Evolutionary conservation across 2,329 filamentous ascomycete species (phyloP).

Genomic region (Fusarium algeriense): DNA sequence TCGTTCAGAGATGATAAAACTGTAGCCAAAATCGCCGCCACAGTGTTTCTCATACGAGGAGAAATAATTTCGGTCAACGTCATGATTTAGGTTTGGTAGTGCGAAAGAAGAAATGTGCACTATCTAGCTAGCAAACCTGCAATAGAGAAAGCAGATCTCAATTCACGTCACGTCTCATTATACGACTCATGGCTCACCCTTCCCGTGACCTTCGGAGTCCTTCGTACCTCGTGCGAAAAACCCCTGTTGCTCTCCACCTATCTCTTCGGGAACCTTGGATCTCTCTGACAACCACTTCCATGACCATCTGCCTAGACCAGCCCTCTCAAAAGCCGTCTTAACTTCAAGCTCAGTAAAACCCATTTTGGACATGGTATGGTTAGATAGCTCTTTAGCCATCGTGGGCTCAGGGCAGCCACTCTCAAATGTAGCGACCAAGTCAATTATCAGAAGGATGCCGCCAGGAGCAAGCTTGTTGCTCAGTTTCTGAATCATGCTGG

Average conservation of each 20-base stretch:
- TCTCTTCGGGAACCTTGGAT: not conserved
- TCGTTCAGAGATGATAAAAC: not conserved
- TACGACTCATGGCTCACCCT: too few relatives aligned
- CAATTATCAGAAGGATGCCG: not conserved
- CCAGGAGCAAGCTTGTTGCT: not conserved
- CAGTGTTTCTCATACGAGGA: not conserved
- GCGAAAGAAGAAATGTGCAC: too few relatives aligned
- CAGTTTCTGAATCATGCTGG: not conserved
- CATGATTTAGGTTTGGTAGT: not conserved
- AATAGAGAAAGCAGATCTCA: too few relatives aligned
- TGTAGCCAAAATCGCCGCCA: not conserved
- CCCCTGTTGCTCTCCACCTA: not conserved
- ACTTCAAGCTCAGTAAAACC: not conserved
- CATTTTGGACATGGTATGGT: not conserved
- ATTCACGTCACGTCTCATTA: too few relatives aligned
- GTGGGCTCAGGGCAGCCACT: not conserved
- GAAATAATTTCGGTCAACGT: not conserved
- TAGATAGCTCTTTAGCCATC: not conserved
- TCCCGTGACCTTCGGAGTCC: fast-evolving
- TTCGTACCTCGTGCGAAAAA: not conserved
- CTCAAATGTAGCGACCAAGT: not conserved
- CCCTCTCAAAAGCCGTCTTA: not conserved
- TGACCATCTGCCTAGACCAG: not conserved
- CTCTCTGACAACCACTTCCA: not conserved
- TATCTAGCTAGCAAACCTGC: too few relatives aligned